Evolutionary conservation across 768 basidiomycete species (phyloP), one percentile per base, ranked within the genome.

Genomic region (Russula brevipes): DNA sequence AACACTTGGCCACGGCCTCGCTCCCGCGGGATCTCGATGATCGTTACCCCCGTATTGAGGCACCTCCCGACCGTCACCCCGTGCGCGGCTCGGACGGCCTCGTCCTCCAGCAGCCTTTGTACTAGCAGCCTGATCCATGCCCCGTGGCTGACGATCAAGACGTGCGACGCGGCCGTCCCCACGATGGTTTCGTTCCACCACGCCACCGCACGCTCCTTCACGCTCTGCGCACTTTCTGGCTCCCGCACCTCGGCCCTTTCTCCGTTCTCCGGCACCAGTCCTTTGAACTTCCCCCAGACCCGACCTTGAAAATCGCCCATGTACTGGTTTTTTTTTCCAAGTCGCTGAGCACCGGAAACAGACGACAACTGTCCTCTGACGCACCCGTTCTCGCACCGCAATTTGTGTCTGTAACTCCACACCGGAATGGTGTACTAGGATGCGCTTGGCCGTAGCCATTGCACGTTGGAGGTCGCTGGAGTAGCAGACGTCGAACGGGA

Each of bases 391-490:
- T 50, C 90, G 75, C 36, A 91, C 73, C 56, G 77, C 81, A 61
- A 71, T 71, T 38, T 80, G 76, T 60, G 71, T 74, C 58, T 78
- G 72, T 54, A 87, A 70, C 31, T 68, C 65, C 33, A 84, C 72
- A 30, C 73, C 72, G 2, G 81, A 76, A 66, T 89, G 86, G 67
- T 81, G 76, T 59, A 65, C 72, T 30, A 89, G 71, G 68, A 91
- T 88, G 41, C 74, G 74, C 69, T 85, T 80, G 17, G 87, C 86
- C 1, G 90, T 92, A 89, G 89, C 80, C 52, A 73, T 74, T 12
- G 91, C 91, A 61, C 92, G 77, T 54, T 68, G 74, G 54, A 94
- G 79, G 76, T 92, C 89, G 70, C 91, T 94, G 63, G 81, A 83
- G 70, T 82, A 85, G 36, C 85, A 88, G 33, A 73, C 73, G 41